Evolutionary conservation across 1,139 yeast genomes (phyloP), one percentile per base, ranked within the genome.

Genomic region (Geotrichum restrictum): DNA sequence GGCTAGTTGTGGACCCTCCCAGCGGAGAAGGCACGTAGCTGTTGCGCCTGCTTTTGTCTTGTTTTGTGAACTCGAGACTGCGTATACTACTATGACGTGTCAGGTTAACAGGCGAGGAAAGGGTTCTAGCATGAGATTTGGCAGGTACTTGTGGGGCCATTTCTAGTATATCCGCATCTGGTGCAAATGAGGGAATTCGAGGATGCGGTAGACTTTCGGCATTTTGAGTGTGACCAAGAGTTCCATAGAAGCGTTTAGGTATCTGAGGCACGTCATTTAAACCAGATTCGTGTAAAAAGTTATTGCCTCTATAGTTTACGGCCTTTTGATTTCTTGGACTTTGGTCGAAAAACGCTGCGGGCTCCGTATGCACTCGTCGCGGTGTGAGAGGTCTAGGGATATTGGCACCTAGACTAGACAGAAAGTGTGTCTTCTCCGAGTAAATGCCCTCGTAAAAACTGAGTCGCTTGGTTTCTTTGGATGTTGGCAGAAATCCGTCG

Each of bases 401-500:
- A 21, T 36, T 44, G n/a, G 19, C 18, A 1, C 43, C 49, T 7
- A 50, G 36, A 24, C 22, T 18, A 13, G 49, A 11, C 27, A 38
- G 38, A 24, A 44, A 49, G 24, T 38, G 44, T 14, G 34, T 29
- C 27, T 47, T 48, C 14, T 50, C 53, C n/a, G 42, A 21, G 21
- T 39, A 50, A 19, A 50, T 40, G n/a, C 53, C 53, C 29, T 50
- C 53, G 22, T 50, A 50, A 16, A 50, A 45, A 29, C 43, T 48
- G 3, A 36, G 3, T 6, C 32, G 32, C 16, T 27, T 16, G 10
- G 22, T n/a, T 29, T 32, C 21, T 19, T 37, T 37, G 31, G 13
- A 4, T 3, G 29, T 8, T 11, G 42, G 42, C 16, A 39, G 31
- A 4, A 39, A 13, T 3, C 7, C n/a, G 10, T 19, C 39, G 31